These are phyloP conservation scores for Lactarius psammicola DNA, from an alignment of 768 basidiomycete genomes.

Conservation along the genomic window DNA sequence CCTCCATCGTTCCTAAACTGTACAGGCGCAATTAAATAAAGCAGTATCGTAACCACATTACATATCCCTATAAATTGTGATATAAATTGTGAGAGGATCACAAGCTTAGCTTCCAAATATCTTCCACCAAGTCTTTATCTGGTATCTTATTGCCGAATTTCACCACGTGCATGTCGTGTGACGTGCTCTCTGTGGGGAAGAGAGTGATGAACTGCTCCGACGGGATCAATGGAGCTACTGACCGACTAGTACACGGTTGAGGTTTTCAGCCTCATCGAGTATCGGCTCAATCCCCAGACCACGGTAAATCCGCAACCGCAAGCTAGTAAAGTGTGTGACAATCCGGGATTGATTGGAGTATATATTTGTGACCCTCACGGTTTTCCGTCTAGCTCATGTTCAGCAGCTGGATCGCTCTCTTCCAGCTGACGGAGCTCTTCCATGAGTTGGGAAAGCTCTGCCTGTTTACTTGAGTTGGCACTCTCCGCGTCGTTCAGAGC, in stretches of 20 bases:
- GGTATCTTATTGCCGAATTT: not conserved
- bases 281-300: slow-evolving; percentile 72
- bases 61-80: not conserved
- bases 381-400: slow-evolving; percentile 70
- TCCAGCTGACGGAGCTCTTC: slow-evolving; percentile 62
- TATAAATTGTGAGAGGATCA: not conserved
- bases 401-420: slow-evolving; percentile 66
- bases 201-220: not conserved
- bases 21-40: slow-evolving; percentile 1
- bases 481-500: slow-evolving; percentile 73
- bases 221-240: slow-evolving; percentile 35
- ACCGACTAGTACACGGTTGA: slow-evolving; percentile 69
- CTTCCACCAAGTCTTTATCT: slow-evolving; percentile 12
- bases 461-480: slow-evolving; percentile 62
- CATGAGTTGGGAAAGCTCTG: slow-evolving; percentile 64
- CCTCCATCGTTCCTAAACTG: not conserved
- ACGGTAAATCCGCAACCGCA: slow-evolving; percentile 67
- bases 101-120: slow-evolving; percentile 24
- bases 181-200: slow-evolving; percentile 30
- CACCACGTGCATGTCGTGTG: slow-evolving; percentile 26
- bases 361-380: slow-evolving; percentile 45
- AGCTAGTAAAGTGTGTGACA: slow-evolving; percentile 39
- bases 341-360: not conserved
- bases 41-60: not conserved
- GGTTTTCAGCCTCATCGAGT: slow-evolving; percentile 48